A percentile compares a stretch with the other conserved stretches of the same genome.
These are phyloP conservation scores for Penicillium malachiteum DNA, from an alignment of 495 filamentous ascomycete genomes.

Conservation along the genomic window DNA sequence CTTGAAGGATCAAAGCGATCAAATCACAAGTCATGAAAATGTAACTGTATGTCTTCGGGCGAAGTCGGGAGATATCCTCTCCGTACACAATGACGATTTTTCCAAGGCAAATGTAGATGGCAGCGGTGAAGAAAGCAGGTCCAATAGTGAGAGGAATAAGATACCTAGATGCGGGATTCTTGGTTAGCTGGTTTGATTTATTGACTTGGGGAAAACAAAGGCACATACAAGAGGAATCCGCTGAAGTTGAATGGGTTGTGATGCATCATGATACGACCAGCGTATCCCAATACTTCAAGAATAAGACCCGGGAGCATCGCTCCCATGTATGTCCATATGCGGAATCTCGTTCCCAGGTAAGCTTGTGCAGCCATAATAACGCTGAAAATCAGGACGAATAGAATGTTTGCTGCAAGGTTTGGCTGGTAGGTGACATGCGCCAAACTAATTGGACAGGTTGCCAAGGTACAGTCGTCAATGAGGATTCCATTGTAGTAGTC, in stretches of 20 bases:
- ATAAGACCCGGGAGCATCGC: conserved; percentile 26
- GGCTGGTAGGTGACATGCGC: conserved; percentile 39
- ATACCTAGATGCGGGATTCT: conserved; percentile 25
- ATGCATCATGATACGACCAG: conserved; percentile 38
- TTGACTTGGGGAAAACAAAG: conserved; percentile 2
- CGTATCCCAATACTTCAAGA: conserved; percentile 42
- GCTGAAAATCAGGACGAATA: conserved; percentile 35
- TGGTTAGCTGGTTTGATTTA: conserved; percentile 2
- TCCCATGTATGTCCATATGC: conserved; percentile 31
- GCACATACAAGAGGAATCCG: conserved; percentile 31
- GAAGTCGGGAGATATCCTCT: conserved; percentile 44
- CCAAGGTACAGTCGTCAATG: conserved; percentile 28
- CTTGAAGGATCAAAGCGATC: conserved; percentile 54
- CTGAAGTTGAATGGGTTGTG: conserved; percentile 36
- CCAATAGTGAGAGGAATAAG: conserved; percentile 54
- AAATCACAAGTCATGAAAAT: conserved; percentile 55
- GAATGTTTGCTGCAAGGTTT: conserved; percentile 31
- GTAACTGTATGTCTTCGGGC: conserved; percentile 50
- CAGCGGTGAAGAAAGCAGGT: conserved; percentile 56
- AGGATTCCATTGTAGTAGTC: neutral
- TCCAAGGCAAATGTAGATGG: conserved; percentile 56
- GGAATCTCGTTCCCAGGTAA: conserved; percentile 23
- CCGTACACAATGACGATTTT: conserved; percentile 53
- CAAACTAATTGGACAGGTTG: conserved; percentile 31
- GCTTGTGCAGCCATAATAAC: conserved; percentile 31